These are phyloP conservation scores for Prinsepia uniflora DNA, from an alignment of 306 rosid genomes.

Conservation along the genomic window DNA sequence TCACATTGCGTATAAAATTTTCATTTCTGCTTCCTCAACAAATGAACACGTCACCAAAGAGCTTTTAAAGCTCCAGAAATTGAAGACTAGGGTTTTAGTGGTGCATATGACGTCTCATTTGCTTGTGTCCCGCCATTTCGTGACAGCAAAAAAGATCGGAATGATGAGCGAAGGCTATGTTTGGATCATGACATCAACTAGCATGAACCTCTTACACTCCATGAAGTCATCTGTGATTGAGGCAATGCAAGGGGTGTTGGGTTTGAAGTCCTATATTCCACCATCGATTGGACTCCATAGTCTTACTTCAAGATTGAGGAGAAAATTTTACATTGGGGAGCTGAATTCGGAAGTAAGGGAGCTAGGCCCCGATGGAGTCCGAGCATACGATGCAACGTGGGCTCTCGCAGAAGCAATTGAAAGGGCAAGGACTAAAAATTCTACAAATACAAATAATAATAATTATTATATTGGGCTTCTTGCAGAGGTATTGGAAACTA, in stretches of 20 bases:
- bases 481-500: constrained; percentile 2
- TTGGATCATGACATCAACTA: constrained; percentile 13
- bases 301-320: constrained; percentile 13
- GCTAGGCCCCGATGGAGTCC: not conserved
- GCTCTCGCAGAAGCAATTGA: constrained; percentile 22
- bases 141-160: constrained; percentile 7
- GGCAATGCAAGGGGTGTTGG: constrained; percentile 15
- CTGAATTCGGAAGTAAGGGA: not conserved
- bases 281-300: not conserved
- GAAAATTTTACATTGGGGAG: constrained; percentile 6
- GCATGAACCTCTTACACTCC: constrained; percentile 4
- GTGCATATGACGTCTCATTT: constrained; percentile 14
- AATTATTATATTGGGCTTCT: not conserved
- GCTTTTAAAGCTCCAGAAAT: constrained; percentile 1
- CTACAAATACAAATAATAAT: not conserved
- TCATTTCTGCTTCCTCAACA: not conserved
- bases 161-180: constrained; percentile 12
- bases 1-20: not conserved
- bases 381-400: constrained; percentile 25
- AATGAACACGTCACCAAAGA: constrained; percentile 1
- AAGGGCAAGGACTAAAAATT: not conserved
- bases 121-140: not conserved
- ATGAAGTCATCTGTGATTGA: not conserved
- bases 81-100: not conserved
- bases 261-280: constrained; percentile 11